Base-by-base conservation (phyloP, 2,329 filamentous ascomycete species). In the Sporothrix euskadiensis region DNA sequence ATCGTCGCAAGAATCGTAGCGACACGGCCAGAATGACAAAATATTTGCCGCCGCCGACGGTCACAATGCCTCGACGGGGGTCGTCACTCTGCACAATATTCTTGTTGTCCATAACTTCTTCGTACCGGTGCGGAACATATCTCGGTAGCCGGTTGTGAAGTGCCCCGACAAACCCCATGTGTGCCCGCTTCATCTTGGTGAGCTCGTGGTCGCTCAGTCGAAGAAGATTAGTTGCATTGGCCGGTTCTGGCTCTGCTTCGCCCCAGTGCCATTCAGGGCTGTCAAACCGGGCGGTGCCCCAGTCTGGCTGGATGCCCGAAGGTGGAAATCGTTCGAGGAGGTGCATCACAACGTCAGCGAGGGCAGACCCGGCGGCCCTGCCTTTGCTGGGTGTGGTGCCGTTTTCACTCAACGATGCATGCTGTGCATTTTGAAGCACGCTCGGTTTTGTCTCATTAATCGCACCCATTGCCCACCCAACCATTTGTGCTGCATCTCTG, bases 1-100 rank as follows among this genome's bases (percentile, higher is more conserved):
- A 82, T 44, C 83, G 83, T 10, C 86, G 84, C 30, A 88, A 80
- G 82, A 88, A 86, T 12, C 85, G 83, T 30, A 88, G 78, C 2
- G 85, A 84, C 8, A 84, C 83, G 19, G 88, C 76, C 69, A 86
- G 83, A 5, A 85, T 82, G 0, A 85, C 84, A 69, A 88, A 82
- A 76, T 86, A 85, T n/a, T 81, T 79, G 1, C 82, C 81, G 12
- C 85, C 84, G 2, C 84, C 85, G 1, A 85, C 85, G 12, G 85
- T 85, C 41, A 88, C 86, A 47, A 88, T 80, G 1, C 86, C 86
- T 2, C 81, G 81, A 5, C 82, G 82, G 8, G 72, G 66, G 4
- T 14, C 8, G 71, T 30, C 30, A 41, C 12, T 9, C 10, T n/a
- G 39, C 30, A 8, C 22, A 10, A 3, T 26, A 26, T 39, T 35